Percentiles rank a stretch among this genome's conserved stretches.
Evolutionary conservation across 768 basidiomycete genomes (phyloP).

Genomic region (Epithele typhae): DNA sequence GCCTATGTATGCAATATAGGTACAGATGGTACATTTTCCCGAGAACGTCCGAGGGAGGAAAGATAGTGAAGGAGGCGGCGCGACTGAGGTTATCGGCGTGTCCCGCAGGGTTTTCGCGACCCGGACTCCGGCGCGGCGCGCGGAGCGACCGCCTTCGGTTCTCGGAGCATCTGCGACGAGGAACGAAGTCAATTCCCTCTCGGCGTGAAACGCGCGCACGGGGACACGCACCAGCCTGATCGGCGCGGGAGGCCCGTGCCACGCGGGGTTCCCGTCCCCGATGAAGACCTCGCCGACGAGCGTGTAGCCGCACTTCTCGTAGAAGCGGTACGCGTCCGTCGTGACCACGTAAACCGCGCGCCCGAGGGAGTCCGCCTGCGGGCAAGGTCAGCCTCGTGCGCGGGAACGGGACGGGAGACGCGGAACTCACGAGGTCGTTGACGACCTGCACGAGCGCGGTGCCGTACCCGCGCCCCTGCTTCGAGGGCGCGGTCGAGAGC

Average conservation of each 20-base stretch:
- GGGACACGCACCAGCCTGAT: constrained; percentile 11
- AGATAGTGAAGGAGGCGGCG: no score
- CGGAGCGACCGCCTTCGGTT: no score
- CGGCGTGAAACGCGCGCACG: no score
- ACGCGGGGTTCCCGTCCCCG: constrained; percentile 14
- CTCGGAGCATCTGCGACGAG: no score
- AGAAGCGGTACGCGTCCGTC: constrained; percentile 11
- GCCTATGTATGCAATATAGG: no score
- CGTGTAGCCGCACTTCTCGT: constrained; percentile 12
- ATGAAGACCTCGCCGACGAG: constrained; percentile 6
- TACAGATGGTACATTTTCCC: no score
- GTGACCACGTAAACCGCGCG: constrained; percentile 11
- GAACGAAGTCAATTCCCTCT: no score
- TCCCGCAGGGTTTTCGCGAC: no score
- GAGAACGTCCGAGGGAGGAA: no score
- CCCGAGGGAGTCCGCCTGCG: constrained; percentile 14
- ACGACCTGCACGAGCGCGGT: not conserved
- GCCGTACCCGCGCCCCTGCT: not conserved
- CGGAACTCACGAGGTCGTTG: not conserved
- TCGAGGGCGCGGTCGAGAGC: not conserved
- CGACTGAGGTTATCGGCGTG: no score
- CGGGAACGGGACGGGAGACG: not conserved
- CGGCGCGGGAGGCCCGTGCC: constrained; percentile 7
- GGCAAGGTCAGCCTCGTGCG: not conserved
- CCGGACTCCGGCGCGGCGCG: no score